Base-by-base conservation (phyloP, 495 filamentous ascomycete species). In the Xylaria telfairii region DNA sequence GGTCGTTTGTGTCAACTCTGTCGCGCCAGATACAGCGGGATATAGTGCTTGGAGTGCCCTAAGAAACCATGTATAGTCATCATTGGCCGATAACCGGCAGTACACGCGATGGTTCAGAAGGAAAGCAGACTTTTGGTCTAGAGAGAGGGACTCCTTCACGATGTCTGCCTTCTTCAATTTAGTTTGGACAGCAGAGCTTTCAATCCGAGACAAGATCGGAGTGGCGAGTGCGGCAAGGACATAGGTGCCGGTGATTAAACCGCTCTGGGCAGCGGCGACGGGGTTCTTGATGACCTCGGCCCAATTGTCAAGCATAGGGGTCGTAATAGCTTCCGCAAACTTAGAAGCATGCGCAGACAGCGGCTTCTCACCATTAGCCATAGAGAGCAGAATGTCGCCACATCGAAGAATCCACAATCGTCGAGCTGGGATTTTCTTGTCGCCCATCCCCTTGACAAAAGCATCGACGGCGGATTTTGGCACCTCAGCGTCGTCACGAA, bases 61-160 rank as follows among this genome's bases (percentile, higher is more conserved):
- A 42, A 90, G 81, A 44, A 90, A 82, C 94, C 96, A 98, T 60
- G 82, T 83, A 32, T 92, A 81, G 72, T 98, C 96, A 24, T 93
- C 90, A 51, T 92, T 87, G 8, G 81, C 81, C 5, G 84, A 79
- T 21, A 98, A 77, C 75, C 96, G 97, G 42, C 90, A 86, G 81
- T 94, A 98, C 9, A 95, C 87, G 62, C 90, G 92, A 26, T 90
- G 88, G 76, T 93, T 97, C 1, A 98, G 84, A 8, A 98, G 83
- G 78, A 95, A 95, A 0, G 94, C 95, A 12, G 91, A 89, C 76
- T 95, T 97, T 0, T 92, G 88, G 13, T 88, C 86, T 19, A 88
- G 78, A 0, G 82, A 82, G 62, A 97, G 83, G 49, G 89, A 87
- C 68, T 91, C 87, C 49, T 90, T 86, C 21, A 84, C 75, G 24